phyloP scores from a whole-genome alignment of 2,329 filamentous ascomycete species.

The Colletotrichum sp. region DNA sequence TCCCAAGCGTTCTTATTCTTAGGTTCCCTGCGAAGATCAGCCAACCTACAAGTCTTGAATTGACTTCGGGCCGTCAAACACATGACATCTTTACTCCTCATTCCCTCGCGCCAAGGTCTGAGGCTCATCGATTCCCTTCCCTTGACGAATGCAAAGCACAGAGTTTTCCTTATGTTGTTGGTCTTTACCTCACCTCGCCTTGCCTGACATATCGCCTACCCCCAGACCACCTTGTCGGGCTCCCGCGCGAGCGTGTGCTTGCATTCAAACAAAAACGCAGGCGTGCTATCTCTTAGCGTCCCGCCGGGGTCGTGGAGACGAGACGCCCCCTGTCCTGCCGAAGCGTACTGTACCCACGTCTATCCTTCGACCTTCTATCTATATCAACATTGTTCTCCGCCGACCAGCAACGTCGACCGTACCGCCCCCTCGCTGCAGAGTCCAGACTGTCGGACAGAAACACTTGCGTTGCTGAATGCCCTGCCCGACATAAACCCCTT shows the following conservation, averaged over 20 bases:
- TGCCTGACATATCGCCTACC: background rate
- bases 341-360: background rate
- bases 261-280: background rate
- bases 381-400: background rate
- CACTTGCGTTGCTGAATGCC: background rate
- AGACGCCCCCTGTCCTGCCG: background rate
- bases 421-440: background rate
- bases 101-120: background rate
- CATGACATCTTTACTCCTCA: background rate
- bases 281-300: background rate
- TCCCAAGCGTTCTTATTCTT: background rate
- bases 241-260: background rate
- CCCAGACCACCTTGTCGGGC: background rate
- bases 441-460: background rate
- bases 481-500: background rate
- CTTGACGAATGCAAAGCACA: background rate
- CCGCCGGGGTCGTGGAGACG: background rate
- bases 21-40: background rate
- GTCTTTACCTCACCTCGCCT: background rate
- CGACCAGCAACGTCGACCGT: background rate
- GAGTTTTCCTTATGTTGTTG: background rate
- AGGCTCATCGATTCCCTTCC: background rate
- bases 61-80: background rate
- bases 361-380: background rate
- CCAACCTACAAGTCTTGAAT: background rate